Evolutionary conservation across 2,329 filamentous ascomycete genomes (phyloP).

Genomic region (Eurotiales sp.): DNA sequence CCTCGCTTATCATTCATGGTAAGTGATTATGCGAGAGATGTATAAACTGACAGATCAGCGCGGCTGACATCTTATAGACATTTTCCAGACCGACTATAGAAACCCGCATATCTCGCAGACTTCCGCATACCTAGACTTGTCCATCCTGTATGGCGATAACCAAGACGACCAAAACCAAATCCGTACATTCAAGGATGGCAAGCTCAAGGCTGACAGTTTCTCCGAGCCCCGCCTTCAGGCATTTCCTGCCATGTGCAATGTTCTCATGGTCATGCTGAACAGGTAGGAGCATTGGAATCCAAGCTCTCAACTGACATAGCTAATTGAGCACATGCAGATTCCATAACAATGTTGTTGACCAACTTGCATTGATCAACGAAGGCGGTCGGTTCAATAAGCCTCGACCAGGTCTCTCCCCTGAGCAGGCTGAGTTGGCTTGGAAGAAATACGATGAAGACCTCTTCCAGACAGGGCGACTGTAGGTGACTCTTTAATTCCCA

Average conservation of each 20-base stretch:
- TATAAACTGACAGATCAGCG: neutral
- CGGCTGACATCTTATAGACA: slow-evolving; percentile 51
- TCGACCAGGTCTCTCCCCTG: slow-evolving; percentile 44
- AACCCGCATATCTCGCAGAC: slow-evolving; percentile 62
- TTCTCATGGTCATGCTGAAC: slow-evolving; percentile 69
- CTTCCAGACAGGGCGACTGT: slow-evolving; percentile 72
- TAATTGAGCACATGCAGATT: slow-evolving; percentile 44
- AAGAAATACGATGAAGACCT: slow-evolving; percentile 71
- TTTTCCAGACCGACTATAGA: slow-evolving; percentile 65
- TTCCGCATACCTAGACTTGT: slow-evolving; percentile 68
- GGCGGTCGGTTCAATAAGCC: slow-evolving; percentile 71
- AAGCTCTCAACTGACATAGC: no score
- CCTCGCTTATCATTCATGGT: slow-evolving; percentile 70
- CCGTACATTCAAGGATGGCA: slow-evolving; percentile 65
- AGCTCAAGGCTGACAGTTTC: slow-evolving; percentile 69
- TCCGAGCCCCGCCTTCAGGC: slow-evolving; percentile 66
- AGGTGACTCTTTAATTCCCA: slow-evolving; percentile 18
- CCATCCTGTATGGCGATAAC: slow-evolving; percentile 65
- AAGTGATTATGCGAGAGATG: slow-evolving; percentile 15
- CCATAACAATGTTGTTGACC: slow-evolving; percentile 80
- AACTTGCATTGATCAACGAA: slow-evolving; percentile 78
- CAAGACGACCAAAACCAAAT: slow-evolving; percentile 48
- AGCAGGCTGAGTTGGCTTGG: slow-evolving; percentile 52
- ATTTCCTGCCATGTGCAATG: slow-evolving; percentile 68
- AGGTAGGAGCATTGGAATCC: no score